Evolutionary conservation across 352 stramenopile species (phyloP), one percentile per base, ranked within the genome.

Genomic region (Globisporangium abappressorium): DNA sequence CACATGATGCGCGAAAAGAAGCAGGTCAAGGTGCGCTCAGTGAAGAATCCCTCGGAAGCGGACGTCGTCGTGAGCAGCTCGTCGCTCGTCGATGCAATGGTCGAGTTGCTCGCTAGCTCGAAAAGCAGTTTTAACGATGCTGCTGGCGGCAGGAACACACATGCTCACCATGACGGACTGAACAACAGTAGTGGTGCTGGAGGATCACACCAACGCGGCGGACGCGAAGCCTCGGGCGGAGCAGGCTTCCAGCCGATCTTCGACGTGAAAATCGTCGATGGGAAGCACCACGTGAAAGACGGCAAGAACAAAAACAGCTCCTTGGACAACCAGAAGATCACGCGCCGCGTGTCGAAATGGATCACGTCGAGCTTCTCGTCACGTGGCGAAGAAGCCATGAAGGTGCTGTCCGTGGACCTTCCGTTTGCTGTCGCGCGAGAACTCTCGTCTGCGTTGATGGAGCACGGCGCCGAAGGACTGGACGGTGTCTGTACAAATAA

Each of bases 261-360:
- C 22, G 84, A 94, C 57, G 86, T 95, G 14, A 78, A 79, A 22
- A 79, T 94, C 15, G 74, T 95, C 9, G 88, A 94, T 65, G 78
- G 77, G 8, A 94, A 93, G 62, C 70, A 84, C 60, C 73, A 76
- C 64, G 67, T 66, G 11, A 77, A 79, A 38, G 86, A 93, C 22
- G 73, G 83, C 53, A 84, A 84, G 30, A 84, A 92, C 70, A 85
- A 85, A 64, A 77, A 84, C 64, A 80, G 81, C 38, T 78, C 80
- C 55, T 66, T 82, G 61, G 88, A 95, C 65, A 87, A 68, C n/a
- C 80, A 92, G 43, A 92, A 93, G 68, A 82, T 93, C 54, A 84
- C 82, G 43, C 88, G 88, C 3, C 85, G 86, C n/a, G 88, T 94
- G 33, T 92, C 82, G 36, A 95, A 95, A 65, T 95, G 88, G 88